Evolutionary conservation across 805 yeast species (phyloP), one percentile per base, ranked within the genome.

Genomic region (Metschnikowia chrysomelidarum): DNA sequence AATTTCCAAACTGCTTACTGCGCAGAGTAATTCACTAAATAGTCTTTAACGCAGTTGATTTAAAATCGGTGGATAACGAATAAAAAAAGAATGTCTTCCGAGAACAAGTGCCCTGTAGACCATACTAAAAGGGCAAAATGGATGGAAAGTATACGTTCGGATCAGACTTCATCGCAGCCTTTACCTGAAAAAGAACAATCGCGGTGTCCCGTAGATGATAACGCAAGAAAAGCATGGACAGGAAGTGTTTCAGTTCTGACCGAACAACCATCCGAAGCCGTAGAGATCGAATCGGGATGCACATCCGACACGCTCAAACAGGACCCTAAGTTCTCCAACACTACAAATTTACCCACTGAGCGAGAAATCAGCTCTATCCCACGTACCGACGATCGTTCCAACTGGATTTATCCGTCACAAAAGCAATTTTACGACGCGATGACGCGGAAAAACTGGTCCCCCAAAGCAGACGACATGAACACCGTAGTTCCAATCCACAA

Each of bases 331-430:
- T 57, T 61, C 31, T 16, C 43, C 4, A 30, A 59, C 12, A 47
- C 47, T 1, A 44, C 65, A 26, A 39, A 47, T 19, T 62, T 88
- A 21, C 83, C 94, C 0, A 74, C 73, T n/a, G 86, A 82, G 1
- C 67, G 96, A 42, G 91, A 81, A 49, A 62, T 83, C 4, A 80
- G 89, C 7, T 75, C 94, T 3, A 89, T 89, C 26, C 97, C 96
- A 30, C 66, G 95, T 33, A 82, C 94, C 1, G 54, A 75, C 1
- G 46, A 59, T 12, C 69, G 69, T 11, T 50, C 71, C 0, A 84
- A 89, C 62, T 91, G 98, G 98, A 73, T 91, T 2, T 91, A 91
- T 56, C 98, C 98, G 7, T 86, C 96, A 4, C 95, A 91, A 57
- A 85, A 86, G 56, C 97, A 91, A 67, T 91, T 91, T 55, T 91